phyloP scores from a whole-genome alignment of 139 green algal genomes.

The Penium margaritaceum region DNA sequence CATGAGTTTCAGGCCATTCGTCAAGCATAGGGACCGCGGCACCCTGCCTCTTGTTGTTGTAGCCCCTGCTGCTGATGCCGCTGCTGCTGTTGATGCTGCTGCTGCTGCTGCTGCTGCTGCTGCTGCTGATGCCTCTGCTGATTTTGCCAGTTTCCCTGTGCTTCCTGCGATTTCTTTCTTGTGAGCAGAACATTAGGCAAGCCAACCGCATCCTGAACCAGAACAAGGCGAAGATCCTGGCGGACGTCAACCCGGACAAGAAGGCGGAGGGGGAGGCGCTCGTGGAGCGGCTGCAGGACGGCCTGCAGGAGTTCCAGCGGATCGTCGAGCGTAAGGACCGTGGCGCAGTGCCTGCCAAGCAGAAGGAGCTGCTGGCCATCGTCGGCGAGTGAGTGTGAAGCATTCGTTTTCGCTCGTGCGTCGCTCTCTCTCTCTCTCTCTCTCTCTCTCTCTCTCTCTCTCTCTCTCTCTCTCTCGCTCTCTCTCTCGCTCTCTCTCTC shows the following conservation, averaged over 20 bases:
- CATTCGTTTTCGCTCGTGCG: background rate
- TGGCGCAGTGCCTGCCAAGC: constrained; percentile 56
- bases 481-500: no score
- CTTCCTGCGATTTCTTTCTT: constrained; percentile 6
- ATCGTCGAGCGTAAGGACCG: constrained; percentile 75
- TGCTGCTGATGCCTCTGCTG: no score
- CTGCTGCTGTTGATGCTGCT: no score
- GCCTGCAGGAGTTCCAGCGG: constrained; percentile 63
- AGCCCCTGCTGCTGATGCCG: no score
- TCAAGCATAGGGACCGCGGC: constrained; percentile 79
- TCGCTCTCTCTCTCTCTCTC: background rate
- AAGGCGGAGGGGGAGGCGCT: constrained; percentile 39
- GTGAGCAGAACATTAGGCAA: constrained; percentile 55
- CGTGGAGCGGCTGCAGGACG: constrained; percentile 50
- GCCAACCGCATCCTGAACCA: constrained; percentile 56
- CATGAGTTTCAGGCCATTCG: constrained; percentile 61
- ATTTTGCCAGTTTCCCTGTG: no score
- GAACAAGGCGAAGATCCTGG: constrained; percentile 49
- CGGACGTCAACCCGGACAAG: constrained; percentile 10
- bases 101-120: no score
- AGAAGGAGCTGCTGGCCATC: constrained; percentile 74
- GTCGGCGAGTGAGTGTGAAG: constrained; percentile 53
- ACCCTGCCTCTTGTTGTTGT: no score
- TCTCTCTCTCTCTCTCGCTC: no score
- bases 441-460: background rate